Evolutionary conservation across 106 monocot species (phyloP), one percentile per base, ranked within the genome.

Genomic region (Dendrobium nobile): DNA sequence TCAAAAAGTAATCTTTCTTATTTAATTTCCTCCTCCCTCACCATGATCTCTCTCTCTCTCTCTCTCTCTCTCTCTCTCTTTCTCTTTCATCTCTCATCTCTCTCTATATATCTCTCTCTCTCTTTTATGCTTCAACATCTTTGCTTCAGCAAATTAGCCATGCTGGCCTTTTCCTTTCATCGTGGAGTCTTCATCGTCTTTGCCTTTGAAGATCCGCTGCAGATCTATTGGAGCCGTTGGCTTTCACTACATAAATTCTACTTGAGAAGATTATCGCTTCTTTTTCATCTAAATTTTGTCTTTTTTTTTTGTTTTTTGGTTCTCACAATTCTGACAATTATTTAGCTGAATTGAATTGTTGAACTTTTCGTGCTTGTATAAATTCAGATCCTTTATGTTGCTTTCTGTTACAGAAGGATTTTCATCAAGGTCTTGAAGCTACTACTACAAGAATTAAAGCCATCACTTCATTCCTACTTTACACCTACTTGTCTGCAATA

Each of bases 1-100:
- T 83, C 31, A 80, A 73, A 84, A 78, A 54, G 79, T 68, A 15
- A 68, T 80, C 44, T 86, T 80, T 80, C 47, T 87, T 87, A 81
- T 82, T 47, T 61, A 61, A 61, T 61, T 61, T 61, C 61, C 61
- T 78, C 74, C 67, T 67, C 74, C 40, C 83, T 79, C 83, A 68
- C 37, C 37, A 37, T 37, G 83, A 83, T 78, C 83, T 83, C 47
- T 19, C 75, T n/a, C 42, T 41, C 56, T 51, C 18, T 77, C 41
- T n/a, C 42, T 41, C 56, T 51, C 18, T 77, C 41, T 19, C 75
- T n/a, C 28, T 41, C 45, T 51, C 18, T 77, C 41, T 59, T 80
- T 79, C 77, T 75, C 19, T 84, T 61, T 80, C 83, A 24, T 18
- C 44, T 17, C 54, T 79, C 75, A 37, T 17, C 54, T 51, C 11